phyloP scores from a whole-genome alignment of 2,329 filamentous ascomycete species.

The Pyrenochaeta sp. region DNA sequence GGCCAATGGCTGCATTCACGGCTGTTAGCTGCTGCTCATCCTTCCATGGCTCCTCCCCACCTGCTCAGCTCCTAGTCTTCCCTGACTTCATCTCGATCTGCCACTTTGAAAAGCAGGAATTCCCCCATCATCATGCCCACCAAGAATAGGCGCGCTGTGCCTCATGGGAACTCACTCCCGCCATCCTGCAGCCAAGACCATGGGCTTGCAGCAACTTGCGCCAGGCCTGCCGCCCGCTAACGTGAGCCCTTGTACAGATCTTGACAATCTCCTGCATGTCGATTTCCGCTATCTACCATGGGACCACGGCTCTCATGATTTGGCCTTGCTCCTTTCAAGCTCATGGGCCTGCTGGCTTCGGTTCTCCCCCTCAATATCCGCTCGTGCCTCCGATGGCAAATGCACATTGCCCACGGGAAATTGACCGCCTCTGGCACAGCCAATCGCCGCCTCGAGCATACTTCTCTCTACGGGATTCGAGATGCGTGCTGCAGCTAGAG shows the following conservation, averaged over 20 bases:
- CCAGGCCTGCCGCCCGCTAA: conserved; percentile 20
- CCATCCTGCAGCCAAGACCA: conserved; percentile 15
- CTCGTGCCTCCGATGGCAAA: too few species aligned
- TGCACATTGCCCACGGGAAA: too few species aligned
- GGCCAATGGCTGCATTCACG: conserved; percentile 4
- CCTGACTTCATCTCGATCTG: too few species aligned
- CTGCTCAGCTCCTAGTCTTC: too few species aligned
- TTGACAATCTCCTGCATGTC: not conserved
- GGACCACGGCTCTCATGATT: too few species aligned
- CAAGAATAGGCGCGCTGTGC: conserved; percentile 2
- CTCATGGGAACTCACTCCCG: conserved; percentile 13
- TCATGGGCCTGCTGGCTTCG: not conserved
- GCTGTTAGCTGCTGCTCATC: too few species aligned
- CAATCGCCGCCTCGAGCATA: conserved; percentile 36
- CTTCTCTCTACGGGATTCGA: conserved; percentile 36
- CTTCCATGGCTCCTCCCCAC: too few species aligned
- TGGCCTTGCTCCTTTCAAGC: not conserved
- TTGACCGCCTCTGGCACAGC: conserved; percentile 14
- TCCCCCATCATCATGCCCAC: conserved; percentile 8
- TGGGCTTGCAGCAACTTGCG: conserved; percentile 12
- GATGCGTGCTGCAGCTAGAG: conserved; percentile 39
- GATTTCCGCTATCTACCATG: not conserved
- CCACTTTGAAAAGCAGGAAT: conserved; percentile 2
- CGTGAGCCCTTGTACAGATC: conserved; percentile 15
- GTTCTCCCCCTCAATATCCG: not conserved